phyloP scores from a whole-genome alignment of 208 protist genomes.

The Wallacemonas sp. region DNA sequence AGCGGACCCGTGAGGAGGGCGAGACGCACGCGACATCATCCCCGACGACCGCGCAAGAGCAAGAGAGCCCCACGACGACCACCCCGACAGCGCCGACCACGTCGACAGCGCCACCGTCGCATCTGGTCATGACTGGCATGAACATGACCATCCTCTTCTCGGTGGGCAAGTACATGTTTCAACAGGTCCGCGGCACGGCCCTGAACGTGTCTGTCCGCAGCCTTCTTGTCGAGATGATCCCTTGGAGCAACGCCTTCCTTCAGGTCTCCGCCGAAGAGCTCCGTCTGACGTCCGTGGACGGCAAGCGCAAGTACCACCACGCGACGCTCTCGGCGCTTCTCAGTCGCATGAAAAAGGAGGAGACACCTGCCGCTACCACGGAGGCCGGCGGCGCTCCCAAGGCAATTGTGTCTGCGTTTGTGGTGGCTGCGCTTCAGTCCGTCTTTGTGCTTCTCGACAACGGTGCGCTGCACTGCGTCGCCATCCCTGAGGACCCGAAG shows the following conservation, averaged over 20 bases:
- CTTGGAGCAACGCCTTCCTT: constrained; percentile 52
- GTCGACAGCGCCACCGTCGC: constrained; percentile 16
- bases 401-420: constrained; percentile 3
- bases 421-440: neutral
- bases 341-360: too few relatives aligned
- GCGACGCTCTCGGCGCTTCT: constrained; percentile 25
- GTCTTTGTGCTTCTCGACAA: constrained; percentile 14
- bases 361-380: too few relatives aligned
- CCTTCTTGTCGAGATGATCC: constrained; percentile 50
- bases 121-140: constrained; percentile 68
- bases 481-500: constrained; percentile 4
- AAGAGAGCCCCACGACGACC: neutral
- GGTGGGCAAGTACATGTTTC: constrained; percentile 64
- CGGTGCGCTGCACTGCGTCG: neutral
- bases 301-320: constrained; percentile 37
- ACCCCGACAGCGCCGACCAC: neutral
- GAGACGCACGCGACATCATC: neutral
- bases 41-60: neutral
- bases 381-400: too few relatives aligned
- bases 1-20: constrained; percentile 31
- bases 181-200: constrained; percentile 68
- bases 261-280: constrained; percentile 80
- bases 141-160: constrained; percentile 79
- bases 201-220: constrained; percentile 53
- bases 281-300: constrained; percentile 61